These are phyloP conservation scores for Aleurites moluccanus DNA, from an alignment of 441 rosid genomes.

Conservation along the genomic window DNA sequence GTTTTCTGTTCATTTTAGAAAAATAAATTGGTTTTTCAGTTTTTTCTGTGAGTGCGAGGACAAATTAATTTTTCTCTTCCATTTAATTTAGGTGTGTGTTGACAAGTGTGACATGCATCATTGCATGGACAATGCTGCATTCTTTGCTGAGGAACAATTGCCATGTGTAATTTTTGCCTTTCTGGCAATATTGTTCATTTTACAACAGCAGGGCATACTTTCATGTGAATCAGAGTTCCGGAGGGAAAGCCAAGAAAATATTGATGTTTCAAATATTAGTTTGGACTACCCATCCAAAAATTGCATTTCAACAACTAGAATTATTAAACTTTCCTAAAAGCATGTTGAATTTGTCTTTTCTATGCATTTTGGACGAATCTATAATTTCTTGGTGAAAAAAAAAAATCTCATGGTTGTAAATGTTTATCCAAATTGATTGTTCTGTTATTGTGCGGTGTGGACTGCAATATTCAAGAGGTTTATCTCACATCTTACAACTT, in stretches of 20 bases:
- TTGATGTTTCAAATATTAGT: background rate
- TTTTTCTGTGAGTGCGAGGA: background rate
- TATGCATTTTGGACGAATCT: background rate
- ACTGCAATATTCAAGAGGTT: slow-evolving; percentile 3
- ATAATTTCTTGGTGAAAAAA: background rate
- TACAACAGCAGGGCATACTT: background rate
- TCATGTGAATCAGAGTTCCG: background rate
- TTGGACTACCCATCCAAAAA: background rate
- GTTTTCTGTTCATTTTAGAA: slow-evolving; percentile 34
- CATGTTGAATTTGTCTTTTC: background rate
- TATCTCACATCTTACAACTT: slow-evolving; percentile 12
- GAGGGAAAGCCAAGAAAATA: background rate
- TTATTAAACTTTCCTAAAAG: background rate
- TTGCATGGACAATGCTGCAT: background rate
- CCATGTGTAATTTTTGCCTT: background rate
- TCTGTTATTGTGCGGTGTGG: background rate
- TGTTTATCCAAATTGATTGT: background rate
- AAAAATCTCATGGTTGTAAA: background rate
- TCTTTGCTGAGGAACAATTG: background rate
- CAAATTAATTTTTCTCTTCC: background rate
- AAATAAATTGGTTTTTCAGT: background rate
- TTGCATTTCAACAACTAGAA: background rate
- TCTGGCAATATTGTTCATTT: background rate
- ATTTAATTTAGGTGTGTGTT: background rate
- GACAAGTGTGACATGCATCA: background rate